Evolutionary conservation across 768 basidiomycete species (phyloP), one percentile per base, ranked within the genome.

Genomic region (Amanita pseudoporphyria): DNA sequence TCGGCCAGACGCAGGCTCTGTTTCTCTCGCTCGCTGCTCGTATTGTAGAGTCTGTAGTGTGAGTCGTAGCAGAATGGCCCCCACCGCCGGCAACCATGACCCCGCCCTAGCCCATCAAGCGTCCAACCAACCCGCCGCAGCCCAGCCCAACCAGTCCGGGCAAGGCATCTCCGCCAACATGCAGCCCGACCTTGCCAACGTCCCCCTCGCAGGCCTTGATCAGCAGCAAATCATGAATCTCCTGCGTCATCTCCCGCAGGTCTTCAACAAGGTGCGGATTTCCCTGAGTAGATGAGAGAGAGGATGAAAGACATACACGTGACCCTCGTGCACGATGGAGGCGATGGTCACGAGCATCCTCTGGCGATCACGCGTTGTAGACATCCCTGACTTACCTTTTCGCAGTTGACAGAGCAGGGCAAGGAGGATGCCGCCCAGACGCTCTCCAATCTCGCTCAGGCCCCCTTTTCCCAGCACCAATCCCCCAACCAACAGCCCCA

Each of bases 381-480:
- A n/a, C 45, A 31, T 37, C 45, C 37, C 37, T 54, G 40, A 43
- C 14, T 13, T 19, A 37, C 41, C 38, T 47, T 37, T 47, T 26
- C 36, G 12, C 56, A 80, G 76, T 59, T 72, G 52, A 50, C 65
- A 46, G 70, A 69, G 30, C 71, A 72, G 59, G 74, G 73, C 52
- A 78, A 79, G 53, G 79, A 81, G 57, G 80, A 82, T 45, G 78
- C 81, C 1, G 74, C 79, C 5, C 78, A 82, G 52, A 71, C 75
- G 1, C 67, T 78, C 3, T 77, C 76, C 9, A 77, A 76, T 39
- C 73, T 79, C 42, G 66, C 77, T 1, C 76, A 76, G 58, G 61
- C 67, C 18, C 64, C 69, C 6, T 64, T 69, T 16, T 52, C 45
- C 54, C 69, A 56, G 41, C 67, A 64, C 26, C 26, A 28, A 7